Conservation (phyloP, 495 filamentous ascomycete genomes). For the Evansstolkia leycettana region DNA sequence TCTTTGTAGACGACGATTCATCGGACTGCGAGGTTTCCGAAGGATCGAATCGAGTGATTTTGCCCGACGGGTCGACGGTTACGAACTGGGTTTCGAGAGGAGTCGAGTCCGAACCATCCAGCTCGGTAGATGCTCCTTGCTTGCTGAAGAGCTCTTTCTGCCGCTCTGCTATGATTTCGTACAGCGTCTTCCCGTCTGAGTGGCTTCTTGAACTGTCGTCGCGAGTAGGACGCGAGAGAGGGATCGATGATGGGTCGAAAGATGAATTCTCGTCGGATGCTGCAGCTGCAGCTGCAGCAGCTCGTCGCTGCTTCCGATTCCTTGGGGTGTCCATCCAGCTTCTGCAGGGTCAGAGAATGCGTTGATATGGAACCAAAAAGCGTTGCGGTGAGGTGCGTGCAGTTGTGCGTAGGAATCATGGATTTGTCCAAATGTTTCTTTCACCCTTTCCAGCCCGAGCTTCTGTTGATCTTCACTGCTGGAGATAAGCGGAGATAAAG, state of each 20-base stretch:
- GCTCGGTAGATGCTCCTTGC: neutral
- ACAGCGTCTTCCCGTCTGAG: slow-evolving; percentile 28
- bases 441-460: no score
- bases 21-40: slow-evolving; percentile 1
- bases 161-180: slow-evolving; percentile 37
- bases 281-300: slow-evolving; percentile 16
- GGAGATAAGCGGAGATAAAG: slow-evolving; percentile 15
- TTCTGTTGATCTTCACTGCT: slow-evolving; percentile 1
- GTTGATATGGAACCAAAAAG: no score
- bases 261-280: slow-evolving; percentile 9
- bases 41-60: slow-evolving; percentile 19
- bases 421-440: no score
- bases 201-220: slow-evolving; percentile 15
- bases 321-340: slow-evolving; percentile 20
- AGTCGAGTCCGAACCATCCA: slow-evolving; percentile 1
- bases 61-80: slow-evolving; percentile 23
- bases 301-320: slow-evolving; percentile 40
- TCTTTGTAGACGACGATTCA: no score
- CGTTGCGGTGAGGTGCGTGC: no score
- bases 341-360: no score
- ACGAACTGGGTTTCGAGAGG: slow-evolving; percentile 22
- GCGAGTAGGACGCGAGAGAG: slow-evolving; percentile 24
- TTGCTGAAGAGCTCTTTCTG: slow-evolving; percentile 23
- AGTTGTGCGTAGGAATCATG: no score
- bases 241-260: slow-evolving; percentile 17